Evolutionary conservation across 805 yeast genomes (phyloP).

Genomic region (Candida manassasensis): DNA sequence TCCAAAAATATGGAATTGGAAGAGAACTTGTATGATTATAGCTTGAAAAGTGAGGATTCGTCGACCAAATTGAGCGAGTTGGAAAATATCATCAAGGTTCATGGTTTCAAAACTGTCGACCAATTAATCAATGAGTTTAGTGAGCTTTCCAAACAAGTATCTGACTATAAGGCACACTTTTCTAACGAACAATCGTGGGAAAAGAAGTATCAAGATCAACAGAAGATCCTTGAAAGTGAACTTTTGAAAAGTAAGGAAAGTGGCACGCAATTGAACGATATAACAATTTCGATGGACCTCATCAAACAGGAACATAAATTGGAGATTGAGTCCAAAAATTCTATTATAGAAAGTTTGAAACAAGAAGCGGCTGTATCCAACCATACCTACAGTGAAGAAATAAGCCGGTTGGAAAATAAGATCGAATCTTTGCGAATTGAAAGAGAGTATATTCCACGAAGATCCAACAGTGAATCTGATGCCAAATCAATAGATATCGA

Average conservation of each 20-base stretch:
- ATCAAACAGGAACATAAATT: slow-evolving; percentile 25
- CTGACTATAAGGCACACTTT: slow-evolving; percentile 13
- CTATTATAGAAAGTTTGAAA: slow-evolving; percentile 25
- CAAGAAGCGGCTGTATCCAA: slow-evolving; percentile 28
- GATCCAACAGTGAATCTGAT: slow-evolving; percentile 9
- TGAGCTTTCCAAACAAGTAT: slow-evolving; percentile 11
- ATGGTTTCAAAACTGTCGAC: slow-evolving; percentile 24
- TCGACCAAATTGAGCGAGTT: slow-evolving; percentile 36
- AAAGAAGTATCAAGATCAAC: slow-evolving; percentile 21
- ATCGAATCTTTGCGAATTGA: slow-evolving; percentile 64
- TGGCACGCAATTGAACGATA: slow-evolving; percentile 24
- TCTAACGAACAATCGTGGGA: slow-evolving; percentile 21
- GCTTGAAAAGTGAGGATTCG: slow-evolving; percentile 26
- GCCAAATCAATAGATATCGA: slow-evolving; percentile 30
- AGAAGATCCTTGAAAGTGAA: slow-evolving; percentile 20
- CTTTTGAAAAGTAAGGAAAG: slow-evolving; percentile 15
- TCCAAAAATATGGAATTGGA: slow-evolving; percentile 26
- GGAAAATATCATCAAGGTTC: slow-evolving; percentile 24
- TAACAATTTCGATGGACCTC: slow-evolving; percentile 30
- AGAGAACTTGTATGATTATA: slow-evolving; percentile 21
- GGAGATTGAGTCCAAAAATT: slow-evolving; percentile 30
- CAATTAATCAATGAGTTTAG: slow-evolving; percentile 21
- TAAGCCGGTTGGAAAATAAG: slow-evolving; percentile 58
- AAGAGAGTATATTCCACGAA: slow-evolving; percentile 38
- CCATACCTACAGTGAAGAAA: slow-evolving; percentile 39